Evolutionary conservation across 1,284 basidiomycete genomes (phyloP).

Genomic region (Ustilago lituana): DNA sequence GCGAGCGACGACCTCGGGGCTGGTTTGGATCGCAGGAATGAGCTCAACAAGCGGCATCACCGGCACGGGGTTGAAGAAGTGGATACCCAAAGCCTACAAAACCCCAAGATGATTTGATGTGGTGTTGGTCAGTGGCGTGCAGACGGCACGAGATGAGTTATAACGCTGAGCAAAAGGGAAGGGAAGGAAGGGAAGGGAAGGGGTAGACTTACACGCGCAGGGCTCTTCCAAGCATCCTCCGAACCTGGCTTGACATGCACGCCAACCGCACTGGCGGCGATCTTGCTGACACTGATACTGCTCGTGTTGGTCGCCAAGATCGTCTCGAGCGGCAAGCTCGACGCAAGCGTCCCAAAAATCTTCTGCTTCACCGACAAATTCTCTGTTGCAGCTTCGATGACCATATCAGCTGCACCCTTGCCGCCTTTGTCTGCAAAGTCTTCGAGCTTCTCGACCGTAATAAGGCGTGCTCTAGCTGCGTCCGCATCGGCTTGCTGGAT

Average conservation of each 20-base stretch:
- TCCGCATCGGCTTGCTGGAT: constrained; percentile 77
- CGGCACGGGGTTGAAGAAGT: constrained; percentile 86
- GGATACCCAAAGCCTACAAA: constrained; percentile 72
- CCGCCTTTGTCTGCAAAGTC: constrained; percentile 38
- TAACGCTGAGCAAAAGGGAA: no score
- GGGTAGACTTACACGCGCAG: constrained; percentile 35
- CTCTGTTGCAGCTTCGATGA: constrained; percentile 93
- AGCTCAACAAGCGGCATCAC: constrained; percentile 88
- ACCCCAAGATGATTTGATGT: no score
- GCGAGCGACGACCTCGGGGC: constrained; percentile 77
- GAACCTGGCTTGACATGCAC: constrained; percentile 45
- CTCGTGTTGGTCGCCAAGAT: constrained; percentile 94
- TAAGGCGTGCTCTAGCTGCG: constrained; percentile 71
- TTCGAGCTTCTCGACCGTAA: constrained; percentile 39
- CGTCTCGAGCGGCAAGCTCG: constrained; percentile 76
- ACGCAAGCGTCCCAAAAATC: constrained; percentile 79
- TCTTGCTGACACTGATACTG: constrained; percentile 92
- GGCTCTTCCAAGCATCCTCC: constrained; percentile 48
- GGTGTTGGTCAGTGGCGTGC: no score
- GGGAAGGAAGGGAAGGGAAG: not conserved
- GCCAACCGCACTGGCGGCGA: constrained; percentile 74
- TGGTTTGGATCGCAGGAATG: constrained; percentile 91
- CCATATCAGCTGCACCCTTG: constrained; percentile 82
- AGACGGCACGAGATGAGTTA: not conserved
- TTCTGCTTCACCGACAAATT: constrained; percentile 80